A percentile compares a stretch with the other conserved stretches of the same genome.
Conservation (phyloP, 352 stramenopile genomes). For the Phytophthora uliginosa region DNA sequence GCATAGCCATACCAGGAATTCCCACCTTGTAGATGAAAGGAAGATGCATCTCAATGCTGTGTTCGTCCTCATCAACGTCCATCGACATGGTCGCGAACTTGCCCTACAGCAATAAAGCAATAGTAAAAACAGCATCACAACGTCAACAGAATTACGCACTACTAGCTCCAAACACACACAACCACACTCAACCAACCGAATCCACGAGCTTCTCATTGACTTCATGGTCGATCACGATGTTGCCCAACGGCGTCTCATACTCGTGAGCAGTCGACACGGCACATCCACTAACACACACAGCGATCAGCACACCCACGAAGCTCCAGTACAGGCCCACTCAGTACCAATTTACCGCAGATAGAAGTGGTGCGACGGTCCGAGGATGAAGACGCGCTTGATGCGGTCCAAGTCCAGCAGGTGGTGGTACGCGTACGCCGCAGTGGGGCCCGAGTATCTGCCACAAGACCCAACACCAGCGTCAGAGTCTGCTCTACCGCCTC, state of each 20-base stretch:
- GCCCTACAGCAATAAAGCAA: slow-evolving; percentile 38
- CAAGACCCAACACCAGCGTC: background rate
- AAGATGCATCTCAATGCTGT: slow-evolving; percentile 98
- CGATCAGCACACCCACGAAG: background rate
- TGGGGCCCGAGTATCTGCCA: slow-evolving; percentile 94
- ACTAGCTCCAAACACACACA: background rate
- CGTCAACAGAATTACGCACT: background rate
- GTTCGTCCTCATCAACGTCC: slow-evolving; percentile 95
- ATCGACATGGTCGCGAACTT: slow-evolving; percentile 86
- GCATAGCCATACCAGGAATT: background rate
- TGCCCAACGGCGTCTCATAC: slow-evolving; percentile 96
- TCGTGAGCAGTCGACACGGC: slow-evolving; percentile 86
- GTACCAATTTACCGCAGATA: slow-evolving; percentile 87
- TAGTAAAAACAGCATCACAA: background rate
- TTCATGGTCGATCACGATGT: slow-evolving; percentile 93
- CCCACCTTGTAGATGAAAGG: slow-evolving; percentile 94
- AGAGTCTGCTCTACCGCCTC: background rate
- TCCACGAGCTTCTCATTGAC: slow-evolving; percentile 92
- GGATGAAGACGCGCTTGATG: slow-evolving; percentile 91
- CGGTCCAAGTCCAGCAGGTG: slow-evolving; percentile 80
- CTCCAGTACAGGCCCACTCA: background rate
- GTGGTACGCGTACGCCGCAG: slow-evolving; percentile 95
- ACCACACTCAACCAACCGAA: slow-evolving; percentile 46
- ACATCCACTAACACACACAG: slow-evolving; percentile 56
- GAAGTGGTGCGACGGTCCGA: slow-evolving; percentile 97